These are phyloP conservation scores for Zymoseptoria passerinii DNA, from an alignment of 2,329 filamentous ascomycete species.

Conservation along the genomic window DNA sequence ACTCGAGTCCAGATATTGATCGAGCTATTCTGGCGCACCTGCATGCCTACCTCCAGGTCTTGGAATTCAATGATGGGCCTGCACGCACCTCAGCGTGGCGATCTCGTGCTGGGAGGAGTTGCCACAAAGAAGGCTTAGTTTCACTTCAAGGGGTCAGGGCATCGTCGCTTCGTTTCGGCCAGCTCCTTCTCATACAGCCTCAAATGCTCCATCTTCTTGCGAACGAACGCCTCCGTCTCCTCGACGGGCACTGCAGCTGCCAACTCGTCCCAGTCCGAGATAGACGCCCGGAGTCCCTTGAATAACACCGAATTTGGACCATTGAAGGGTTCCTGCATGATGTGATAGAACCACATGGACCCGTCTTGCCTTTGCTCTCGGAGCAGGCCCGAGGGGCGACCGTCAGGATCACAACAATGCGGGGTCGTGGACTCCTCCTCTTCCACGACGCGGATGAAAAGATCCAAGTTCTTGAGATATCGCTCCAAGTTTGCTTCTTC, in stretches of 20 bases:
- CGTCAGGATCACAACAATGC: background rate
- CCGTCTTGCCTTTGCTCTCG: background rate
- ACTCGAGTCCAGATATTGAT: too few species aligned
- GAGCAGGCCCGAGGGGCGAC: conserved; percentile 1
- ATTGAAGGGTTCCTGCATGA: conserved; percentile 3
- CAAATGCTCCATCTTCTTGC: background rate
- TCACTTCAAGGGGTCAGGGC: background rate
- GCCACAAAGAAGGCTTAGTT: too few species aligned
- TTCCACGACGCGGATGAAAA: background rate
- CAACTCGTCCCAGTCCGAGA: conserved; percentile 2
- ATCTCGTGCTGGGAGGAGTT: too few species aligned
- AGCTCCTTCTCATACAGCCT: background rate
- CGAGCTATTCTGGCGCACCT: too few species aligned
- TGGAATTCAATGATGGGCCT: too few species aligned
- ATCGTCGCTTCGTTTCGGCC: background rate
- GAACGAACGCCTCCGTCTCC: background rate
- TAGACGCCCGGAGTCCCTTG: background rate
- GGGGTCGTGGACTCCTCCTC: background rate
- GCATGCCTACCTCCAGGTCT: too few species aligned
- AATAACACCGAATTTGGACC: conserved; percentile 1
- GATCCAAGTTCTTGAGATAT: background rate
- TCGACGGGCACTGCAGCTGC: conserved; percentile 1
- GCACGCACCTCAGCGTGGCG: too few species aligned
- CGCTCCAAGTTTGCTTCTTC: background rate
- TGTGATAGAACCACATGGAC: conserved; percentile 5